Evolutionary conservation across 495 filamentous ascomycete species (phyloP).

Genomic region (Gamarada debralockiae): DNA sequence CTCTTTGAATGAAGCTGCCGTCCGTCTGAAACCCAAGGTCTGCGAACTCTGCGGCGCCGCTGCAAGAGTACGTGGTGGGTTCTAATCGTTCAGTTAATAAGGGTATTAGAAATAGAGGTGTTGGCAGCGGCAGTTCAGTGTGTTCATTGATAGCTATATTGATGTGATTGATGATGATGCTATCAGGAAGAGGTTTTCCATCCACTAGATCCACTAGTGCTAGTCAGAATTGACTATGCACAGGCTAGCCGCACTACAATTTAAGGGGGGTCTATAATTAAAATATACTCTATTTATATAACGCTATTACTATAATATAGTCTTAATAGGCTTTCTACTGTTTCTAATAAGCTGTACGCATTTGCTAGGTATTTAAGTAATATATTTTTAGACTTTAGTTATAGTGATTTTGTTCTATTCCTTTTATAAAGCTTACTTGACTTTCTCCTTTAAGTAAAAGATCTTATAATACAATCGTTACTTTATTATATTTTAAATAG

Average conservation of each 20-base stretch:
- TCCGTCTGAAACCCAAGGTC: too few relatives aligned
- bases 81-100: too few relatives aligned
- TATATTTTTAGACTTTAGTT: neutral
- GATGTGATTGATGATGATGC: too few relatives aligned
- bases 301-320: neutral
- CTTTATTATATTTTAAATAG: neutral
- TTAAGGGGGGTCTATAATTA: neutral
- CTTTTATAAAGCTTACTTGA: neutral
- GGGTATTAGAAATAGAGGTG: too few relatives aligned
- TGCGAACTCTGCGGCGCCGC: too few relatives aligned
- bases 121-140: too few relatives aligned
- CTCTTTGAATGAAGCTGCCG: too few relatives aligned
- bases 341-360: neutral
- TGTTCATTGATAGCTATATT: too few relatives aligned
- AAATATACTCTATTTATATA: constrained; percentile 1
- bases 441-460: neutral
- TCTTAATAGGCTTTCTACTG: neutral
- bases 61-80: too few relatives aligned
- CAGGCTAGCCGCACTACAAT: neutral
- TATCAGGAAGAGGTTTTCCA: too few relatives aligned
- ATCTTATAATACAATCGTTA: neutral
- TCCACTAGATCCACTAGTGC: too few relatives aligned
- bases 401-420: neutral
- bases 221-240: too few relatives aligned
- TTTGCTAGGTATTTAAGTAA: neutral